A percentile compares a stretch with the other conserved stretches of the same genome.
Evolutionary conservation across 2,329 filamentous ascomycete species (phyloP).

Genomic region (Pseudogymnoascus sp.): DNA sequence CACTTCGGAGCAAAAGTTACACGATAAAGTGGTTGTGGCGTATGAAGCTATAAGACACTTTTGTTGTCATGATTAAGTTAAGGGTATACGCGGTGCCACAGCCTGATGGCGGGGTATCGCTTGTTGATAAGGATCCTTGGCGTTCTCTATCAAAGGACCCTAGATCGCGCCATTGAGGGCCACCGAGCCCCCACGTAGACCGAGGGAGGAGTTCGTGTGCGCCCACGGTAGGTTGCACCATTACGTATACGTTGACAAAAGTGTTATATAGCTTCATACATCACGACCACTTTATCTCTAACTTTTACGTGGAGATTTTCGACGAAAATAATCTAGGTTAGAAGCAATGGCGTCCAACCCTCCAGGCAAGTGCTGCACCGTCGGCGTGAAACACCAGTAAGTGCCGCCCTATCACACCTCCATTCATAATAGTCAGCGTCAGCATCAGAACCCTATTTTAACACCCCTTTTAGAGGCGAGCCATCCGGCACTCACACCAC

Average conservation of each 20-base stretch:
- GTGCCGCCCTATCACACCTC: background rate
- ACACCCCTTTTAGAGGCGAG: constrained; percentile 18
- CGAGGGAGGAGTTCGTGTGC: background rate
- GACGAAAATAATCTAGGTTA: background rate
- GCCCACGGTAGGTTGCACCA: background rate
- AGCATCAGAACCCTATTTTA: constrained; percentile 3
- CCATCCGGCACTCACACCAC: constrained; percentile 23
- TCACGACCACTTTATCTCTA: background rate
- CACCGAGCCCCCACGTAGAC: background rate
- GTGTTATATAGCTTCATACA: background rate
- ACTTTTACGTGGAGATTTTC: background rate
- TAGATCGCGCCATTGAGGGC: background rate
- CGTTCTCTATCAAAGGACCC: background rate
- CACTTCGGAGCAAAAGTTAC: background rate
- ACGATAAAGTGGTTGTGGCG: background rate
- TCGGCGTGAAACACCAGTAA: constrained; percentile 28
- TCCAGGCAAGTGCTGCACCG: constrained; percentile 26
- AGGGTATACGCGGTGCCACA: background rate
- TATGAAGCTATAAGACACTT: background rate
- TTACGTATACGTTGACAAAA: background rate
- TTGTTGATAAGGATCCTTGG: background rate
- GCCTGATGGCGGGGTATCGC: constrained; percentile 7
- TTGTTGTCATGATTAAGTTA: background rate
- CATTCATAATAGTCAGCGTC: background rate
- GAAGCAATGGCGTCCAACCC: constrained; percentile 26